A percentile compares a stretch with the other conserved stretches of the same genome.
phyloP scores from a whole-genome alignment of 345 rosid genomes.

The Hypericum androsaemum region DNA sequence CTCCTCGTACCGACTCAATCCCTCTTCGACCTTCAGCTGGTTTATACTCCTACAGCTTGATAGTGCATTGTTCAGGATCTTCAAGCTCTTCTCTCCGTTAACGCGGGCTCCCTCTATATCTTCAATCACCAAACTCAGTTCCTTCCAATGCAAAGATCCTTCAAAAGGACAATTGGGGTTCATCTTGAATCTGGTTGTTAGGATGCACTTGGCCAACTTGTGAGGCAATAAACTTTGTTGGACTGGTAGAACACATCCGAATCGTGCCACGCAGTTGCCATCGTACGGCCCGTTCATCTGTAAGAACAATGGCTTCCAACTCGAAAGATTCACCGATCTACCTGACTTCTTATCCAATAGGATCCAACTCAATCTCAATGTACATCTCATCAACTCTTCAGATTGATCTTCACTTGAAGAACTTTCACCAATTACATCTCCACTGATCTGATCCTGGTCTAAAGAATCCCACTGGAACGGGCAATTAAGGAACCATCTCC shows the following conservation, averaged over 20 bases:
- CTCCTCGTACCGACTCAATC: conserved; percentile 13
- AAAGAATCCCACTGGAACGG: conserved; percentile 16
- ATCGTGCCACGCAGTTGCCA: conserved; percentile 13
- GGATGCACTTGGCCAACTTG: conserved; percentile 17
- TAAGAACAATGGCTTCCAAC: conserved; percentile 22
- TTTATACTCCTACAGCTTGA: conserved; percentile 14
- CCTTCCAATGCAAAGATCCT: conserved; percentile 7
- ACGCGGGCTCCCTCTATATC: conserved; percentile 16
- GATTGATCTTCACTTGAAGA: neutral
- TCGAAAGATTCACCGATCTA: conserved; percentile 25
- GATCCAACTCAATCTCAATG: conserved; percentile 29
- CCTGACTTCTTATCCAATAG: conserved; percentile 29
- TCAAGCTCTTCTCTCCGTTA: conserved; percentile 12
- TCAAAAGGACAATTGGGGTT: neutral
- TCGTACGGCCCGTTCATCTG: conserved; percentile 17
- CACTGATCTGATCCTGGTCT: neutral
- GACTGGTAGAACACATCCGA: conserved; percentile 25
- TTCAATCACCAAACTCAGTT: conserved; percentile 24
- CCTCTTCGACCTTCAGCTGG: conserved; percentile 8
- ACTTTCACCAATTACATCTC: neutral
- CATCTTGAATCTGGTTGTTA: conserved; percentile 17
- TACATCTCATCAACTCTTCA: conserved; percentile 9
- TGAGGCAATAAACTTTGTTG: conserved; percentile 10
- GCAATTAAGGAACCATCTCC: conserved; percentile 15
- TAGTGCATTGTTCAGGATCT: conserved; percentile 24